These are phyloP conservation scores for Aschersonia sp. DNA, from an alignment of 2,329 filamentous ascomycete genomes.

Conservation along the genomic window DNA sequence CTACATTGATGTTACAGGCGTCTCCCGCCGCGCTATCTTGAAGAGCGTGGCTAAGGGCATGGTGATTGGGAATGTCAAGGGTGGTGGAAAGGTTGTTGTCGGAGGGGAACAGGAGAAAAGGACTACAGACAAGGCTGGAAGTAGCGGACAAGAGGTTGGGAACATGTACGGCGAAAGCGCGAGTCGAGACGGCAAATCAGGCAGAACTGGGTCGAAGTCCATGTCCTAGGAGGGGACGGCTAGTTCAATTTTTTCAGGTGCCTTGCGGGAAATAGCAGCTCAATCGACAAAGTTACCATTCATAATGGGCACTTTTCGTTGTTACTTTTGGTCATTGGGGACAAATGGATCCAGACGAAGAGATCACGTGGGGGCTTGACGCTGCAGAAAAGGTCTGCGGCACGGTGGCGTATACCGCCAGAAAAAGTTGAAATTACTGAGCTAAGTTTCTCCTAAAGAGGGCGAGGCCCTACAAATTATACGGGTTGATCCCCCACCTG, in stretches of 20 bases:
- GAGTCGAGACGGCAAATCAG: constrained; percentile 14
- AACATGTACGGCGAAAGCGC: constrained; percentile 12
- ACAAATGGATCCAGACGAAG: no score
- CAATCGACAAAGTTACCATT: no score
- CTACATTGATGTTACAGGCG: constrained; percentile 91
- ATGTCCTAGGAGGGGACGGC: constrained; percentile 1
- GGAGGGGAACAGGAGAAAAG: constrained; percentile 41
- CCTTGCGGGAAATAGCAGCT: no score
- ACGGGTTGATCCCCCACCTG: no score
- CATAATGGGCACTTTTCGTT: no score
- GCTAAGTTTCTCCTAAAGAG: no score
- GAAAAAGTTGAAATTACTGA: no score
- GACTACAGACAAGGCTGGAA: constrained; percentile 9
- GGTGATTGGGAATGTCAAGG: constrained; percentile 69
- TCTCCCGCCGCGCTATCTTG: constrained; percentile 76
- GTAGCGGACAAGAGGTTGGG: constrained; percentile 9
- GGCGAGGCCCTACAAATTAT: no score
- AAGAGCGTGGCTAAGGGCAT: constrained; percentile 96
- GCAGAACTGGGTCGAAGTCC: constrained; percentile 17
- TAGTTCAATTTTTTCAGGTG: neutral
- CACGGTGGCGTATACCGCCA: no score
- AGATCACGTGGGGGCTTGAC: no score
- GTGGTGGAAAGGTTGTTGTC: constrained; percentile 59
- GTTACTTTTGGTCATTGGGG: no score
- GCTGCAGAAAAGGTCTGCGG: no score